Base-by-base conservation (phyloP, 2,329 filamentous ascomycete genomes). In the Domatiomyces catenatus region DNA sequence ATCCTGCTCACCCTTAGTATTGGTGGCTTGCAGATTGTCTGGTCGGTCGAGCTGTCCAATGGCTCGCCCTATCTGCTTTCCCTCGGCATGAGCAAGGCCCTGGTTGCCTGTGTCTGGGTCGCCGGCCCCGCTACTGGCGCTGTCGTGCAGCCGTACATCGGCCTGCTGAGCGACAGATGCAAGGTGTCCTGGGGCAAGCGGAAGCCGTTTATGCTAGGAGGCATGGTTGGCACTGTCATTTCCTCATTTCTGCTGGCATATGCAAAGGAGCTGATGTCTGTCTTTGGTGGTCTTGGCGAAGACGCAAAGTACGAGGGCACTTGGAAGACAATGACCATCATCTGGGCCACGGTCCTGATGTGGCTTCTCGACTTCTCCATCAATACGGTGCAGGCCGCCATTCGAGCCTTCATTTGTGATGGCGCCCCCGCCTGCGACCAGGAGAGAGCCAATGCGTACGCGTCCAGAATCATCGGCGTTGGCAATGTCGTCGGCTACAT, bases 311-410 rank as follows among this genome's bases (percentile, higher is more conserved):
- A 80, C 42, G 85, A 83, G 0, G 59, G 74, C 6, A 77, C 74
- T 2, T 81, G 84, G 45, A 81, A 79, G 61, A 74, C 73, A 2
- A 71, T 73, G 43, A 77, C 84, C 46, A 90, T 94, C 57, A 71
- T 86, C 28, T 75, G 86, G 51, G 90, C 90, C 6, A 87, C 94
- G 5, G 63, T 88, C 26, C 83, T 88, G 69, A 84, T 96, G 60
- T 96, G 94, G 67, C 74, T 92, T 47, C 75, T 96, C 48, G 90
- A 96, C 65, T 92, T 96, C 66, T 81, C 89, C 60, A 92, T 96
- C 70, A 96, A 96, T 67, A 92, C 89, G 51, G 86, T 96, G 32
- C 90, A 96, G 75, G 90, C 92, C 47, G 85, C 81, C 3, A 85
- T 95, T 61, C 79, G 89, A 57, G 87, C 89, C 20, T 94, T 93